A percentile compares a stretch with the other conserved stretches of the same genome.
Evolutionary conservation across 1,139 yeast genomes (phyloP).

Genomic region (Pichiaceae sp.): DNA sequence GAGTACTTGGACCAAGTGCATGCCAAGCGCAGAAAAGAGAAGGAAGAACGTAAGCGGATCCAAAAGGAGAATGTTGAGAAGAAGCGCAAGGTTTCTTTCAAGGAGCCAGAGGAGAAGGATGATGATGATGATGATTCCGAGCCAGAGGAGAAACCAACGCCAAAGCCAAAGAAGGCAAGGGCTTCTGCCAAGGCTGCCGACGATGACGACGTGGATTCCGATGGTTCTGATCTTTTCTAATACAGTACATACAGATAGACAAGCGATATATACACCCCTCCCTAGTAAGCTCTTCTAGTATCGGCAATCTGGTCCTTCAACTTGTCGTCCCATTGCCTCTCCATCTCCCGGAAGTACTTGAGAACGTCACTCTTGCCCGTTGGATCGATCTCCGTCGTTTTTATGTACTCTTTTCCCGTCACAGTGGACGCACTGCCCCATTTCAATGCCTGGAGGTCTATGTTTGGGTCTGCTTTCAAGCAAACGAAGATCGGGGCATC

Average conservation of each 20-base stretch:
- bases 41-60: conserved; percentile 63
- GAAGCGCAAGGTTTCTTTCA: conserved; percentile 49
- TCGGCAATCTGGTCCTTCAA: conserved; percentile 64
- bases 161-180: neutral
- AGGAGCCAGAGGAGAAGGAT: conserved; percentile 45
- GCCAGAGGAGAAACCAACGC: neutral
- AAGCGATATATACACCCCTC: neutral
- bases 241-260: neutral
- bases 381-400: conserved; percentile 44
- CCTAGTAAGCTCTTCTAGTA: conserved; percentile 27
- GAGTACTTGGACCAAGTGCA: conserved; percentile 61
- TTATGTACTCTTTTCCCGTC: conserved; percentile 58
- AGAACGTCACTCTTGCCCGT: conserved; percentile 61
- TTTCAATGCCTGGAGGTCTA: conserved; percentile 39
- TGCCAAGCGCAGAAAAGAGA: conserved; percentile 49
- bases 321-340: conserved; percentile 58
- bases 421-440: conserved; percentile 67
- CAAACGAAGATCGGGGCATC: conserved; percentile 70
- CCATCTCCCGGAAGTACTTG: conserved; percentile 47
- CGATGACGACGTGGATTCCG: neutral
- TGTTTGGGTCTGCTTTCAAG: conserved; percentile 33
- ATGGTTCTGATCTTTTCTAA: conserved; percentile 1
- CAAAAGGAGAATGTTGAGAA: conserved; percentile 75
- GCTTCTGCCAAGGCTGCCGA: neutral
- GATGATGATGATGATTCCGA: conserved; percentile 15